Percentiles rank a stretch among this genome's conserved stretches.
Conservation (phyloP, 495 filamentous ascomycete species). For the Cairneyella variabilis region DNA sequence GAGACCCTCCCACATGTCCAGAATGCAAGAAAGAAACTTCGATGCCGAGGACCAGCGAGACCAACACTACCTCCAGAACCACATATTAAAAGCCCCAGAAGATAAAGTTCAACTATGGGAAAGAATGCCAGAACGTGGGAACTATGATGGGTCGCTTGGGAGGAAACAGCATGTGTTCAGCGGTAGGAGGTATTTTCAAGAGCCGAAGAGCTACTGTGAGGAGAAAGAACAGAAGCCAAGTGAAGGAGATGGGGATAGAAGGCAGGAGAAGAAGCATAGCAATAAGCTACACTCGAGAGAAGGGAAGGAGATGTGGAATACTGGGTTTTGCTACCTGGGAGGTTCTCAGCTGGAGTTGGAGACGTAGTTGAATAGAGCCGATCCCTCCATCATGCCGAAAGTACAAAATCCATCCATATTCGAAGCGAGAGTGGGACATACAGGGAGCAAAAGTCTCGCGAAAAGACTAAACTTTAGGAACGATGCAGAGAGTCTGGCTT, state of each 20-base stretch:
- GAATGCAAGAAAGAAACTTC: neutral
- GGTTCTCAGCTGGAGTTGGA: too few species aligned
- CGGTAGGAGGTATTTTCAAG: neutral
- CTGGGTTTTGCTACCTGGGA: too few species aligned
- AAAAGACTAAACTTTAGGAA: too few species aligned
- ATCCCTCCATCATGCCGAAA: too few species aligned
- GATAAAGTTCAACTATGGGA: neutral
- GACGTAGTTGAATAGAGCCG: too few species aligned
- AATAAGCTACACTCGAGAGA: too few species aligned
- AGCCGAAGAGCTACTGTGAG: neutral
- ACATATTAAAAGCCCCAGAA: neutral
- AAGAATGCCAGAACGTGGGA: neutral
- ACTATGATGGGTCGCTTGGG: neutral
- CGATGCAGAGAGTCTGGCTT: too few species aligned
- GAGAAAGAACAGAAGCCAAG: neutral
- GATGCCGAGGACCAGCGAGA: neutral
- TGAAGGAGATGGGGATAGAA: neutral
- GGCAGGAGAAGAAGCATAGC: neutral
- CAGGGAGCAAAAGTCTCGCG: too few species aligned
- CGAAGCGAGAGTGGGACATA: too few species aligned
- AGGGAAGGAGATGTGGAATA: neutral
- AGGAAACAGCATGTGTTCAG: neutral
- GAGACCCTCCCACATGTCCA: neutral
- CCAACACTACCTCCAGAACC: neutral
- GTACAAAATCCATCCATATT: too few species aligned